These are phyloP conservation scores for Cladosporium sphaerospermum DNA, from an alignment of 2,329 filamentous ascomycete genomes.

Conservation along the genomic window DNA sequence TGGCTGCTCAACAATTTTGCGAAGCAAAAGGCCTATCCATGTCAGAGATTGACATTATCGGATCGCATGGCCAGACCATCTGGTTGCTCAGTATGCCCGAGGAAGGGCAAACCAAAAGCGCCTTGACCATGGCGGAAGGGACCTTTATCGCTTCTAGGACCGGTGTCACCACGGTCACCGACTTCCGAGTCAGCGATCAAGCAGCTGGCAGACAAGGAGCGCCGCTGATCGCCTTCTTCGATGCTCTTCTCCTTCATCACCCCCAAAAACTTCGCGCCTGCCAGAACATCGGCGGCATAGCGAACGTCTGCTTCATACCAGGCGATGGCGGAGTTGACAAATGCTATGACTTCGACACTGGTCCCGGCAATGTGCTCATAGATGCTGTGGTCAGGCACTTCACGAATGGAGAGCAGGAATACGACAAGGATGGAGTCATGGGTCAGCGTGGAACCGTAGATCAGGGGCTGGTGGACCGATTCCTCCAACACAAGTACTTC, in stretches of 20 bases:
- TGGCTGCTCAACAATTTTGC: slow-evolving; percentile 47
- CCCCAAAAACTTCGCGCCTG: slow-evolving; percentile 52
- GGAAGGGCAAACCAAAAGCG: slow-evolving; percentile 40
- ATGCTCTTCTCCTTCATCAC: slow-evolving; percentile 51
- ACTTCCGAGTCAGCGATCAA: slow-evolving; percentile 53
- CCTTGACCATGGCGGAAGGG: slow-evolving; percentile 54
- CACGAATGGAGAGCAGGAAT: slow-evolving; percentile 27
- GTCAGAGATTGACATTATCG: slow-evolving; percentile 47
- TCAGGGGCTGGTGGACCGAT: slow-evolving; percentile 27
- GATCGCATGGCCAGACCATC: slow-evolving; percentile 55
- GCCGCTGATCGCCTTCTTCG: slow-evolving; percentile 53
- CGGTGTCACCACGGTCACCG: slow-evolving; percentile 53
- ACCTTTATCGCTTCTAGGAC: slow-evolving; percentile 49
- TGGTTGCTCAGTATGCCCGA: slow-evolving; percentile 52
- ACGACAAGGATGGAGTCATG: slow-evolving; percentile 29
- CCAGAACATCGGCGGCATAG: slow-evolving; percentile 57
- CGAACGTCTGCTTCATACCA: slow-evolving; percentile 56
- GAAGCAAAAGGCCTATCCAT: slow-evolving; percentile 38
- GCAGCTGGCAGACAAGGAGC: slow-evolving; percentile 51
- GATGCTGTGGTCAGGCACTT: slow-evolving; percentile 27
- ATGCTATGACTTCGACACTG: slow-evolving; percentile 29
- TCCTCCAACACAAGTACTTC: slow-evolving; percentile 44
- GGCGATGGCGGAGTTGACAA: slow-evolving; percentile 20
- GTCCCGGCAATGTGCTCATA: slow-evolving; percentile 31
- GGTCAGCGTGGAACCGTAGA: slow-evolving; percentile 25